A percentile compares a stretch with the other conserved stretches of the same genome.
These are phyloP conservation scores for Xylaria flabelliformis DNA, from an alignment of 495 filamentous ascomycete species.

Conservation along the genomic window DNA sequence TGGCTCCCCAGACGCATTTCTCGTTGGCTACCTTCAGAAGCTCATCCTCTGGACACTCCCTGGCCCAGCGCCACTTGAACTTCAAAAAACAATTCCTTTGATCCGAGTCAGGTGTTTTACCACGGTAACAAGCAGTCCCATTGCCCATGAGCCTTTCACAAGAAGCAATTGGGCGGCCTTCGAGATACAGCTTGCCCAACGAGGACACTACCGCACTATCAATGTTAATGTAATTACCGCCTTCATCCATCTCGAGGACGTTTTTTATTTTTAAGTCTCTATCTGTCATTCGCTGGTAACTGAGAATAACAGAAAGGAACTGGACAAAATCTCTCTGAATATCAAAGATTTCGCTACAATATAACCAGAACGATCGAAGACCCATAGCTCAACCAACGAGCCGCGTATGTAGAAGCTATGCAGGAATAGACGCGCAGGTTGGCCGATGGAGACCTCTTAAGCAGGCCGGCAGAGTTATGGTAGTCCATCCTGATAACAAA, in stretches of 20 bases:
- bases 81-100: slow-evolving; percentile 36
- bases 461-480: slow-evolving; percentile 37
- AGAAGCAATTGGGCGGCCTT: slow-evolving; percentile 35
- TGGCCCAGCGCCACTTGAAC: slow-evolving; percentile 42
- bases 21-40: slow-evolving; percentile 36
- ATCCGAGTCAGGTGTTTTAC: slow-evolving; percentile 31
- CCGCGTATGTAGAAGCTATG: slow-evolving; percentile 49
- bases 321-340: slow-evolving; percentile 42
- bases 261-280: slow-evolving; percentile 30
- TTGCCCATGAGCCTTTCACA: slow-evolving; percentile 34
- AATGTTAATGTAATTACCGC: slow-evolving; percentile 32
- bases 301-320: slow-evolving; percentile 39
- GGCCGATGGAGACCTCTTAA: slow-evolving; percentile 34
- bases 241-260: slow-evolving; percentile 34
- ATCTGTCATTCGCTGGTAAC: slow-evolving; percentile 36
- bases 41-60: too few relatives aligned
- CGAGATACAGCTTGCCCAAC: slow-evolving; percentile 38
- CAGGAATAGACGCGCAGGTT: slow-evolving; percentile 43
- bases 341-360: slow-evolving; percentile 48
- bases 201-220: slow-evolving; percentile 24
- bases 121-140: slow-evolving; percentile 39
- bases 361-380: slow-evolving; percentile 54
- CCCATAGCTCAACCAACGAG: slow-evolving; percentile 46
- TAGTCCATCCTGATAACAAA: slow-evolving; percentile 37
- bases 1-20: slow-evolving; percentile 35